phyloP scores from a whole-genome alignment of 192 early-diverging fungal species.

The Lobosporangium transversale region DNA sequence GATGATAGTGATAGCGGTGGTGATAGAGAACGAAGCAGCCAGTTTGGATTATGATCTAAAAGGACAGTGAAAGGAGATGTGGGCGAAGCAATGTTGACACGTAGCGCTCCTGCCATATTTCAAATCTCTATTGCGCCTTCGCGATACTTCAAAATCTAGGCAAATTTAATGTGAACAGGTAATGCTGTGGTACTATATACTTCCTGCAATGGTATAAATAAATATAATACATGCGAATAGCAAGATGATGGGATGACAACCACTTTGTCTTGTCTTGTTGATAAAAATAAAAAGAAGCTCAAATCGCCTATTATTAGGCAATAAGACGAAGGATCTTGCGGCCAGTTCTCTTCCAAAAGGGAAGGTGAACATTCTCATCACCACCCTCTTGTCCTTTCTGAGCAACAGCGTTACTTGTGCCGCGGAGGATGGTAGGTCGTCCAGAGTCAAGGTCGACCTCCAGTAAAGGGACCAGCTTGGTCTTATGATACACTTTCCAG shows the following conservation, averaged over 20 bases:
- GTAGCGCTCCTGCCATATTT: too few species aligned
- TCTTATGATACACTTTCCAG: conserved; percentile 72
- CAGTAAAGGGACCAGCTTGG: conserved; percentile 64
- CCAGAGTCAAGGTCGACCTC: conserved; percentile 69
- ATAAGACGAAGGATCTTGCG: conserved; percentile 16
- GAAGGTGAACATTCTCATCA: conserved; percentile 6
- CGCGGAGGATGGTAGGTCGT: conserved; percentile 33
- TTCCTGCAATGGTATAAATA: neutral
- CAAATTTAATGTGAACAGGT: neutral
- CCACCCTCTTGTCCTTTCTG: neutral
- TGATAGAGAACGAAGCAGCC: too few species aligned
- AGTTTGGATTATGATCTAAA: too few species aligned
- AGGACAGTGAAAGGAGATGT: too few species aligned
- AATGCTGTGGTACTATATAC: neutral
- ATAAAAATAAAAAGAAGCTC: neutral
- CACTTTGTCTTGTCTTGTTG: too few species aligned
- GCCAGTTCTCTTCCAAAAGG: conserved; percentile 17
- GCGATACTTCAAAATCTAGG: too few species aligned
- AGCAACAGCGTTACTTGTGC: conserved; percentile 3
- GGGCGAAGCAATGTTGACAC: too few species aligned
- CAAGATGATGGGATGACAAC: too few species aligned
- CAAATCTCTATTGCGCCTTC: too few species aligned
- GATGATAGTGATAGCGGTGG: too few species aligned
- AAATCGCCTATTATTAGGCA: conserved; percentile 1
- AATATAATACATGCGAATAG: too few species aligned